phyloP scores from a whole-genome alignment of 352 stramenopile genomes.

The Pythium dissotocum region DNA sequence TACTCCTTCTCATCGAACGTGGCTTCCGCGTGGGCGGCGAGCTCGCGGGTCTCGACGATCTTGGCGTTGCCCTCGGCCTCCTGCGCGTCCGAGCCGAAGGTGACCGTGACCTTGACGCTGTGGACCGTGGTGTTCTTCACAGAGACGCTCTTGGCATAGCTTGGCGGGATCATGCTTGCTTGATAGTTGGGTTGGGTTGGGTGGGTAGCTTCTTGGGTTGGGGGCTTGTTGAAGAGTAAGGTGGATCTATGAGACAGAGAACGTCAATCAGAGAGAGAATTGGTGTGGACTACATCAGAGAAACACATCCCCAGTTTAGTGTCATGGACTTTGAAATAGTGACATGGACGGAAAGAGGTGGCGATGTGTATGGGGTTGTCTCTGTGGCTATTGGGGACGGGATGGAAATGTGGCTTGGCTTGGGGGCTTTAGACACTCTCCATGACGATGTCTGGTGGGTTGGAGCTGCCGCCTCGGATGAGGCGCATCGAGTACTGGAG shows the following conservation, averaged over 20 bases:
- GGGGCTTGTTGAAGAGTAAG: slow-evolving; percentile 20
- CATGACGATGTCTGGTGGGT: slow-evolving; percentile 66
- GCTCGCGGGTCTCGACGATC: slow-evolving; percentile 54
- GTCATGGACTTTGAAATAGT: background rate
- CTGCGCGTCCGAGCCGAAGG: slow-evolving; percentile 72
- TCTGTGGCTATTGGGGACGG: background rate
- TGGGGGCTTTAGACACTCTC: slow-evolving; percentile 57
- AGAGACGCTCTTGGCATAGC: slow-evolving; percentile 72
- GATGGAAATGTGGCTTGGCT: background rate
- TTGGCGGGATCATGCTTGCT: slow-evolving; percentile 49
- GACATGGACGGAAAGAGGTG: background rate
- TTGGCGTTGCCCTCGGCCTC: slow-evolving; percentile 66
- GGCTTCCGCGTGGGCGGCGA: slow-evolving; percentile 40
- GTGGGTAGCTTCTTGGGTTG: background rate
- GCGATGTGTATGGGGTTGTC: background rate
- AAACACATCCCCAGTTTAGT: slow-evolving; percentile 7
- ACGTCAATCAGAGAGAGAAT: slow-evolving; percentile 6
- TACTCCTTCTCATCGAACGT: slow-evolving; percentile 66
- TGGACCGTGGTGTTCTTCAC: slow-evolving; percentile 72
- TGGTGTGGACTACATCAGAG: slow-evolving; percentile 26
- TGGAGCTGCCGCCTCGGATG: slow-evolving; percentile 66
- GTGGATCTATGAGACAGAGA: background rate
- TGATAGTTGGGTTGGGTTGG: background rate
- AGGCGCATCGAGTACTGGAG: slow-evolving; percentile 78
- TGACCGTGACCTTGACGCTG: slow-evolving; percentile 53